Base-by-base conservation (phyloP, 441 rosid genomes). In the Manihot esculenta region DNA sequence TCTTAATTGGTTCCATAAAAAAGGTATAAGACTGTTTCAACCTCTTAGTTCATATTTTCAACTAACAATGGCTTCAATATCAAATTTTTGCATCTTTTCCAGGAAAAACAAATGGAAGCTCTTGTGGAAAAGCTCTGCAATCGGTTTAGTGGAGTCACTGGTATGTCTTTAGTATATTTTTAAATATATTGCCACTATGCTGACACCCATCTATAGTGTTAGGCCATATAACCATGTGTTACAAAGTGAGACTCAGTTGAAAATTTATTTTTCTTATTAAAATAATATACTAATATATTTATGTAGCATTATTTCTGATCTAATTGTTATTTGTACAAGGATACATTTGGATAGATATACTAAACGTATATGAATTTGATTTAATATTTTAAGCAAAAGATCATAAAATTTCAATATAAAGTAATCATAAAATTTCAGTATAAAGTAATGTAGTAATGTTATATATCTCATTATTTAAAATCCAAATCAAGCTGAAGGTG, bases 71-170 rank as follows among this genome's bases (percentile, higher is more conserved):
- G 62, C 14, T 47, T 63, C 10, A 57, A 49, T n/a, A 47, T 54
- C 45, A 27, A 70, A 51, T 70, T 77, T 41, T 61, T 76, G 21
- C 45, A 71, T 42, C 53, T 72, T 78, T 13, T 79, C 62, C 81
- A 92, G 98, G 99, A 96, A 77, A 96, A 88, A 83, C 99, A 96
- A 80, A 93, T 96, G 98, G 99, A 96, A 72, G 84, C 97, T 72
- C 96, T 96, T 70, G 97, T 93, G 75, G 99, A 91, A 82, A 96
- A 96, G 81, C 99, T 93, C 66, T 96, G 99, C 91, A 87, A 96
- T 76, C 85, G 99, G 84, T 91, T 96, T 78, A 80, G 85, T 65
- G 99, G 99, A 64, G 94, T 87, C 77, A 87, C 93, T 81, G 98
- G 99, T 91, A 64, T 48, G 49, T 42, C 61, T 64, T 21, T 24